These are phyloP conservation scores for Penicillium sp. DNA, from an alignment of 2,329 filamentous ascomycete genomes.

Conservation along the genomic window DNA sequence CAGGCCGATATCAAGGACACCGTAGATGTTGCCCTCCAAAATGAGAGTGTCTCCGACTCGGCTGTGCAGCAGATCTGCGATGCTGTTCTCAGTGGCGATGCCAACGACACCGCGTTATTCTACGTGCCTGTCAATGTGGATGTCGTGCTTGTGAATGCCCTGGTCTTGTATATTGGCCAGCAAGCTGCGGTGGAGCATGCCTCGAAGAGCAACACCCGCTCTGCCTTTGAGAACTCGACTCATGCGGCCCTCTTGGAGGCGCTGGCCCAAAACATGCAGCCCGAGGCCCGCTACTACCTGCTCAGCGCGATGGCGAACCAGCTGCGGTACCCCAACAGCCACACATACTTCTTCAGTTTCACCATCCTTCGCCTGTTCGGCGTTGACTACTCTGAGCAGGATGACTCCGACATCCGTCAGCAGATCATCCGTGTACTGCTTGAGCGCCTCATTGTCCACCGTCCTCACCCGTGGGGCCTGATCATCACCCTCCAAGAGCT, in stretches of 20 bases:
- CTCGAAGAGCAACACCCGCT: slow-evolving; percentile 55
- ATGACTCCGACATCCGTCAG: slow-evolving; percentile 80
- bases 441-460: slow-evolving; percentile 82
- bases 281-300: slow-evolving; percentile 81
- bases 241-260: slow-evolving; percentile 73
- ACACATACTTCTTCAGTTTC: slow-evolving; percentile 91
- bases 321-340: slow-evolving; percentile 81
- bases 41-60: slow-evolving; percentile 66
- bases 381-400: slow-evolving; percentile 64
- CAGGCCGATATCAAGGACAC: slow-evolving; percentile 53
- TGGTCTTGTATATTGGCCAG: slow-evolving; percentile 79
- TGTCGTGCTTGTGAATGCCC: slow-evolving; percentile 69
- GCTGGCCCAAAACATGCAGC: slow-evolving; percentile 69
- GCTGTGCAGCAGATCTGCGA: slow-evolving; percentile 70
- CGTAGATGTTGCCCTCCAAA: slow-evolving; percentile 53
- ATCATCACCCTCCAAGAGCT: slow-evolving; percentile 86
- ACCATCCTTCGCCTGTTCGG: slow-evolving; percentile 82
- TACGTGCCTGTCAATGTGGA: slow-evolving; percentile 68
- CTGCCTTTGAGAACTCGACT: slow-evolving; percentile 64
- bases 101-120: slow-evolving; percentile 63
- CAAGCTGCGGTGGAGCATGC: slow-evolving; percentile 63
- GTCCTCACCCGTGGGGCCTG: slow-evolving; percentile 94
- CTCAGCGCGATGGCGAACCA: slow-evolving; percentile 85
- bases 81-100: slow-evolving; percentile 62
- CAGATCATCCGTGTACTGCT: slow-evolving; percentile 86